Evolutionary conservation across 371 early-diverging fungal species (phyloP).

Genomic region (Mortierella sp.): DNA sequence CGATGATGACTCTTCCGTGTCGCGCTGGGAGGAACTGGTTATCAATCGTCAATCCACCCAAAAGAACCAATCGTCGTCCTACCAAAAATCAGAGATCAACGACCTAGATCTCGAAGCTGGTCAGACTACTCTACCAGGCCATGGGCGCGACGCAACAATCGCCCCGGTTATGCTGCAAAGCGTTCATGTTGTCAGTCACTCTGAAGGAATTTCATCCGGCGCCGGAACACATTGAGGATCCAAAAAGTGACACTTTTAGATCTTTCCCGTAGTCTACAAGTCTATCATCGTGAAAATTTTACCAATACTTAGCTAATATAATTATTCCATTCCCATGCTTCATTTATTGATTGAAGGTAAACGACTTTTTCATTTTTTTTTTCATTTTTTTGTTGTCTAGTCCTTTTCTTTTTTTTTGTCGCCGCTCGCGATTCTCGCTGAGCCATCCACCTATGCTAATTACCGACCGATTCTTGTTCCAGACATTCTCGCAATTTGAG

Average conservation of each 20-base stretch:
- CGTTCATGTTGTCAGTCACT: slow-evolving; percentile 25
- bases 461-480: neutral
- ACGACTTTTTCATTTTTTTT: neutral
- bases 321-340: no score
- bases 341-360: no score
- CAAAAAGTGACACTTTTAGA: neutral
- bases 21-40: slow-evolving; percentile 30
- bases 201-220: neutral
- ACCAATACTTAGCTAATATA: neutral
- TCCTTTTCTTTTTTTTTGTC: neutral
- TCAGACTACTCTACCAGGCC: slow-evolving; percentile 3
- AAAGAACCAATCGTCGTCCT: neutral
- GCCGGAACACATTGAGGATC: neutral
- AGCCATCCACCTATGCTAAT: neutral
- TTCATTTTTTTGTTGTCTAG: neutral
- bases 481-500: neutral
- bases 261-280: no score
- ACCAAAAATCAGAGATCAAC: slow-evolving; percentile 12
- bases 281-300: neutral
- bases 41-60: slow-evolving; percentile 15
- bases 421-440: neutral
- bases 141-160: slow-evolving; percentile 20
- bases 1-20: neutral
- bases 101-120: slow-evolving; percentile 8
- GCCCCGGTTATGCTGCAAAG: slow-evolving; percentile 26